Evolutionary conservation across 495 filamentous ascomycete genomes (phyloP).

Genomic region (Xylona heveae): DNA sequence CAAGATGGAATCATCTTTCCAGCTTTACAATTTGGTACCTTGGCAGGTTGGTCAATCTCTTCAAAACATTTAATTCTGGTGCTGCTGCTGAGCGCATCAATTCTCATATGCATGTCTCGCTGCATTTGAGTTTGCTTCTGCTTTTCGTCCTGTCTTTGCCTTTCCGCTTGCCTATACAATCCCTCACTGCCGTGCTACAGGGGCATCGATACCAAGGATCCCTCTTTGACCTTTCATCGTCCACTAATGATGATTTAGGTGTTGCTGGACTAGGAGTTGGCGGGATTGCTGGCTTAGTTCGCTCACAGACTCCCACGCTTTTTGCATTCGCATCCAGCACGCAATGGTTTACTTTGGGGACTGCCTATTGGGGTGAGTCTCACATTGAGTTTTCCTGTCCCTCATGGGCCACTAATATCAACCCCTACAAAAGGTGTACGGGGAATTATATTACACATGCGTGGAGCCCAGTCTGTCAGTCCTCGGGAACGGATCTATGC

Average conservation of each 20-base stretch:
- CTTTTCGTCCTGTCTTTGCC: too few relatives aligned
- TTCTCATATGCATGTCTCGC: too few relatives aligned
- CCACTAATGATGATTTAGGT: conserved; percentile 21
- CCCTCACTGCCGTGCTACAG: too few relatives aligned
- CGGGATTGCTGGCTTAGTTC: conserved; percentile 41
- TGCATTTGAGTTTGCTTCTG: too few relatives aligned
- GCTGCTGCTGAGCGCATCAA: too few relatives aligned
- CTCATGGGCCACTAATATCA: conserved; percentile 1
- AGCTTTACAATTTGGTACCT: too few relatives aligned
- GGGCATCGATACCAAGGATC: too few relatives aligned
- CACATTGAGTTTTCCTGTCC: conserved; percentile 2
- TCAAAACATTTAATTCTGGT: too few relatives aligned
- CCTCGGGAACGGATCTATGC: conserved; percentile 33
- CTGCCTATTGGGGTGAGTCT: conserved; percentile 51
- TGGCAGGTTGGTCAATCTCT: too few relatives aligned
- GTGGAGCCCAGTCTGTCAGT: conserved; percentile 21
- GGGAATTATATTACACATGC: conserved; percentile 14
- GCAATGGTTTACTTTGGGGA: conserved; percentile 63
- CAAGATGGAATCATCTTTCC: too few relatives aligned
- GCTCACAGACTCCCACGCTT: conserved; percentile 39
- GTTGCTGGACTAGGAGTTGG: conserved; percentile 50
- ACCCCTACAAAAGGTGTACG: conserved; percentile 23
- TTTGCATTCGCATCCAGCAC: conserved; percentile 52
- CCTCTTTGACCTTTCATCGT: too few relatives aligned
- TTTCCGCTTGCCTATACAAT: too few relatives aligned